Percentiles rank a stretch among this genome's conserved stretches.
Evolutionary conservation across 163 green algal species (phyloP).

Genomic region (Prototheca cutis): DNA sequence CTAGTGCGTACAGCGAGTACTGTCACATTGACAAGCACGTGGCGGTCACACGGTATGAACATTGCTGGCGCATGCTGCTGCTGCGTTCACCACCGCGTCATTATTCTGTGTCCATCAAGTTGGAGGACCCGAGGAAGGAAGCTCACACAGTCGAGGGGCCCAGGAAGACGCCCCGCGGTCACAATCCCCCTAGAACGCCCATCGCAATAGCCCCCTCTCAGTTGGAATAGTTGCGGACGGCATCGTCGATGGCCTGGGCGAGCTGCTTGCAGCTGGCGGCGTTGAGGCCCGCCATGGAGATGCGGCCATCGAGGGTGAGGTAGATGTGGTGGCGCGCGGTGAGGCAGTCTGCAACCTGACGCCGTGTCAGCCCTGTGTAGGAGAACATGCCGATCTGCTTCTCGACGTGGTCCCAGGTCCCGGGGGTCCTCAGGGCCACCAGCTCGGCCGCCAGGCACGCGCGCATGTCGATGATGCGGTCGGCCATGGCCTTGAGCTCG

Average conservation of each 20-base stretch:
- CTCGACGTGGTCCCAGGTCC: slow-evolving; percentile 85
- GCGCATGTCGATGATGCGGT: slow-evolving; percentile 81
- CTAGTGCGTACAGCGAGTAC: too few species aligned
- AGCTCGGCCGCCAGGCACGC: slow-evolving; percentile 59
- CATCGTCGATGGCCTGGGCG: slow-evolving; percentile 86
- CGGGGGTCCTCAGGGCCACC: slow-evolving; percentile 42
- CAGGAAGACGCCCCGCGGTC: too few species aligned
- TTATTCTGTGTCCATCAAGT: too few species aligned
- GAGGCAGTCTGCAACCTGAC: slow-evolving; percentile 5
- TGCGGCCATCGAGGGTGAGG: slow-evolving; percentile 95
- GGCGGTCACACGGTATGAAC: too few species aligned
- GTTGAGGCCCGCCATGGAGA: slow-evolving; percentile 82
- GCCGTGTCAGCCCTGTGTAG: slow-evolving; percentile 78
- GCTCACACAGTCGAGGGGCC: neutral
- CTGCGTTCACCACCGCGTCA: too few species aligned
- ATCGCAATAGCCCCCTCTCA: neutral
- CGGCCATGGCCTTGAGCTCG: slow-evolving; percentile 92
- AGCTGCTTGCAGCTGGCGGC: slow-evolving; percentile 45
- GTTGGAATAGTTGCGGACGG: slow-evolving; percentile 24
- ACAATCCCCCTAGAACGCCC: too few species aligned
- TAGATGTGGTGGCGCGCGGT: slow-evolving; percentile 83
- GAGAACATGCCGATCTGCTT: slow-evolving; percentile 88
- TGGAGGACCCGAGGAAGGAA: too few species aligned
- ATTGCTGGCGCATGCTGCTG: too few species aligned
- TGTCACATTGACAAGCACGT: too few species aligned